A percentile compares a stretch with the other conserved stretches of the same genome.
Conservation (phyloP, 139 green algal genomes). For the Pseudopediastrum boryanum region DNA sequence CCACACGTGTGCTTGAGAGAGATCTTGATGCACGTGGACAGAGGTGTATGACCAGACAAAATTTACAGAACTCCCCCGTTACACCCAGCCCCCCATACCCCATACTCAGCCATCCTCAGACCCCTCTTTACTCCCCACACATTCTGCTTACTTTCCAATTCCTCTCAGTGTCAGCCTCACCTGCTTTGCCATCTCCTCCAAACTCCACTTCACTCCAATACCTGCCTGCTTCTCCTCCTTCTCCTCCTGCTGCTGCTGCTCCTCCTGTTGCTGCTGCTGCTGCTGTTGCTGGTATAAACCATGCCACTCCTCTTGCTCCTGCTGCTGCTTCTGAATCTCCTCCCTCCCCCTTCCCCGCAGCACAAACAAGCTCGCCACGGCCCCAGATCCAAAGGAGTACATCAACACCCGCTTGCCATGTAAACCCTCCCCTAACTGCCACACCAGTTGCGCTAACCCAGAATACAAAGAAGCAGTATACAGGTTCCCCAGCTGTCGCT, state of each 20-base stretch:
- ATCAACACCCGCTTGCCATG: constrained; percentile 66
- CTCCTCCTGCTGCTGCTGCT: background rate
- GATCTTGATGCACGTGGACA: no score
- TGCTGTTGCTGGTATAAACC: background rate
- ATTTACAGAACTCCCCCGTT: no score
- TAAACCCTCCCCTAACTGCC: constrained; percentile 39
- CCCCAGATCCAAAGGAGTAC: constrained; percentile 82
- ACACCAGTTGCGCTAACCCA: constrained; percentile 66
- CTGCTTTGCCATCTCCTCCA: background rate
- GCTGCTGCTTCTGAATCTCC: constrained; percentile 33
- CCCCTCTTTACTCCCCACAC: no score
- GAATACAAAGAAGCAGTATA: constrained; percentile 77
- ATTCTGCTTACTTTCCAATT: no score
- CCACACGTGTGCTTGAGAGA: no score
- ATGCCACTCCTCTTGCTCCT: constrained; percentile 10
- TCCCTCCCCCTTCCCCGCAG: constrained; percentile 39
- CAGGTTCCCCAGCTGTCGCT: constrained; percentile 80
- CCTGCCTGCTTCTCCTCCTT: background rate
- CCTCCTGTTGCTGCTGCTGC: constrained; percentile 8
- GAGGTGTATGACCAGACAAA: no score
- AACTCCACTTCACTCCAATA: background rate
- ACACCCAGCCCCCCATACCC: no score
- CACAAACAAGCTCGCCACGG: constrained; percentile 60
- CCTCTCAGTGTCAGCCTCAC: no score
- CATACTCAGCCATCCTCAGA: no score